These are phyloP conservation scores for Rhodotorula sp. DNA, from an alignment of 1,284 basidiomycete species.

Conservation along the genomic window DNA sequence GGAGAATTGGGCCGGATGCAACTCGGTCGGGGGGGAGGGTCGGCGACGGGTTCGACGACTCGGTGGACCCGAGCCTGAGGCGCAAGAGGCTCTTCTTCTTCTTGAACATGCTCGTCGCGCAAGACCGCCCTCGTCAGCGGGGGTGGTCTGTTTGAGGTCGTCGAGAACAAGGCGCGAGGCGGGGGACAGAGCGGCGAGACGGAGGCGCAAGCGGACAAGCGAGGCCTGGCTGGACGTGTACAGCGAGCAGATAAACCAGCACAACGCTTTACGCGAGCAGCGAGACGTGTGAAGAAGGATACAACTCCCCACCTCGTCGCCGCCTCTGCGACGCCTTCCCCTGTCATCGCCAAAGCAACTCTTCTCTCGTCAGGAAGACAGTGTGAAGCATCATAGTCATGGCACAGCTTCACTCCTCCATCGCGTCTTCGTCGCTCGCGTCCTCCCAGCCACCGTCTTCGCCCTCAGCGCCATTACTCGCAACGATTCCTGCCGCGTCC, in stretches of 20 bases:
- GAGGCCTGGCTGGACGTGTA: background rate
- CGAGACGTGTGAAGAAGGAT: background rate
- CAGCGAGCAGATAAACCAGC: background rate
- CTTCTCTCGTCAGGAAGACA: background rate
- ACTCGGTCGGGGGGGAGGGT: background rate
- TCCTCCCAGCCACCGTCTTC: constrained; percentile 55
- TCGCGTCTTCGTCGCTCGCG: constrained; percentile 60
- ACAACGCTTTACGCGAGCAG: background rate
- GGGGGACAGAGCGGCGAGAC: background rate
- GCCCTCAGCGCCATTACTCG: constrained; percentile 54
- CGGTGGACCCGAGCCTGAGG: background rate
- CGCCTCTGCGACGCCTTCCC: too few relatives aligned
- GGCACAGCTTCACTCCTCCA: constrained; percentile 55
- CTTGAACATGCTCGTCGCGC: constrained; percentile 18
- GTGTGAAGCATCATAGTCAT: background rate
- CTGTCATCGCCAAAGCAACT: background rate
- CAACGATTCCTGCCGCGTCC: constrained; percentile 65
- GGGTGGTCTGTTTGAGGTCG: background rate
- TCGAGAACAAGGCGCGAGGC: background rate
- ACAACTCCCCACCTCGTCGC: background rate
- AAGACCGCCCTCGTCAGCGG: too few relatives aligned
- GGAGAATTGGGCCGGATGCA: background rate
- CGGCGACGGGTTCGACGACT: background rate
- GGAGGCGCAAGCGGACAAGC: background rate
- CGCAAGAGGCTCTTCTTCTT: constrained; percentile 4